These are phyloP conservation scores for Stromatinia cepivora DNA, from an alignment of 2,329 filamentous ascomycete species.

Conservation along the genomic window DNA sequence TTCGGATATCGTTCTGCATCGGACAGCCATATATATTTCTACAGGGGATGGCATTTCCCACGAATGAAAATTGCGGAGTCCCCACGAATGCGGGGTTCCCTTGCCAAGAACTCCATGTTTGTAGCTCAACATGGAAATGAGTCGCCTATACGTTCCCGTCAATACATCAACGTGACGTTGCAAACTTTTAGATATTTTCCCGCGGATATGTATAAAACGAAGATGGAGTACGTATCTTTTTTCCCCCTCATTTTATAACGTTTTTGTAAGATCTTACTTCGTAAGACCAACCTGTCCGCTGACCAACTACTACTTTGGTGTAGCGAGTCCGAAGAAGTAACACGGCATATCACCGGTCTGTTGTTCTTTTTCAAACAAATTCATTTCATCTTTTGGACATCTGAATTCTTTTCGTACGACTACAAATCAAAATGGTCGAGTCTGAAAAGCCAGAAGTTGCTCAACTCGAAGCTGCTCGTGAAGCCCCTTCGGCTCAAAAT, in stretches of 20 bases:
- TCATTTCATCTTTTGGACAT: not conserved
- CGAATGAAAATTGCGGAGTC: constrained; percentile 13
- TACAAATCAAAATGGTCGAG: not conserved
- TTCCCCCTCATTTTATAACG: not conserved
- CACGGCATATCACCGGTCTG: not conserved
- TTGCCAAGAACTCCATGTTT: not conserved
- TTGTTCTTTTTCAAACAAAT: too few relatives aligned
- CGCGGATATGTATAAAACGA: not conserved
- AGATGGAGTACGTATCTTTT: not conserved
- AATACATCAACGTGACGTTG: not conserved
- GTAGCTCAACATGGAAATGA: not conserved
- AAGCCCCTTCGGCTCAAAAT: constrained; percentile 8
- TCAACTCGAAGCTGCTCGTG: constrained; percentile 8
- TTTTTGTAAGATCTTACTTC: not conserved
- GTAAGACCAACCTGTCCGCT: not conserved
- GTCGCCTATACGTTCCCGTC: not conserved
- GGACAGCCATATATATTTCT: not conserved
- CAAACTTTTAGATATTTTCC: not conserved
- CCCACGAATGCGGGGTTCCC: not conserved
- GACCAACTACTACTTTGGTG: not conserved
- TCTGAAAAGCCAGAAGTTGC: not conserved
- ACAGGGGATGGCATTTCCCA: not conserved
- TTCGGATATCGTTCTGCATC: not conserved
- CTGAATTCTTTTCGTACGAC: not conserved
- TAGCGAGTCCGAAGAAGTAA: not conserved